phyloP scores from a whole-genome alignment of 305 asterid species.

The Solanum hybrid region DNA sequence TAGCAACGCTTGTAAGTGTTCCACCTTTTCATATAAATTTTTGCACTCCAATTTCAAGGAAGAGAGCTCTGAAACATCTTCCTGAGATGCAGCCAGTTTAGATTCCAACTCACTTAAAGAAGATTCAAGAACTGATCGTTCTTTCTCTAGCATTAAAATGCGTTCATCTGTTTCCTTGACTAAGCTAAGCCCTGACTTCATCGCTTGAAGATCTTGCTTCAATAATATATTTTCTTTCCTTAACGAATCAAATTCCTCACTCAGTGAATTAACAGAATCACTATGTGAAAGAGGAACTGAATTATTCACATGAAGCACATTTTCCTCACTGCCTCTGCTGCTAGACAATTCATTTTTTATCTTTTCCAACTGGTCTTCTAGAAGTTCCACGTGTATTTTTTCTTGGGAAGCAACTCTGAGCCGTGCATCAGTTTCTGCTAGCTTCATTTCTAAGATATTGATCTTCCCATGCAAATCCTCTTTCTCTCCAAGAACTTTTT shows the following conservation, averaged over 20 bases:
- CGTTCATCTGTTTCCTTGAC: slow-evolving; percentile 61
- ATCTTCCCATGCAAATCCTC: slow-evolving; percentile 81
- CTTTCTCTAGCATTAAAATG: slow-evolving; percentile 64
- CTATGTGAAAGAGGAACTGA: slow-evolving; percentile 26
- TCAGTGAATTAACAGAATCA: slow-evolving; percentile 27
- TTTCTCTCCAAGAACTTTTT: slow-evolving; percentile 55
- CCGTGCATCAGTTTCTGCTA: slow-evolving; percentile 82
- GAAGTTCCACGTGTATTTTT: slow-evolving; percentile 57
- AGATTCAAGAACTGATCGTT: slow-evolving; percentile 47
- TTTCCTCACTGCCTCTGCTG: slow-evolving; percentile 32
- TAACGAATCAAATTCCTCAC: slow-evolving; percentile 48
- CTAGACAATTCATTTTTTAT: slow-evolving; percentile 44
- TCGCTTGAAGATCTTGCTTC: slow-evolving; percentile 54
- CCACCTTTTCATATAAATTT: slow-evolving; percentile 61
- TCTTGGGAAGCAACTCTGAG: slow-evolving; percentile 81
- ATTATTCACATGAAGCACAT: slow-evolving; percentile 22
- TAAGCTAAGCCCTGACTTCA: slow-evolving; percentile 48
- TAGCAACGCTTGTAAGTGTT: slow-evolving; percentile 53
- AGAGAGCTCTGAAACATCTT: slow-evolving; percentile 55
- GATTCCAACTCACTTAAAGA: slow-evolving; percentile 58
- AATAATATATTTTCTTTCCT: slow-evolving; percentile 62
- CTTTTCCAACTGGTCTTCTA: slow-evolving; percentile 69
- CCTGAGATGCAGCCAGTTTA: slow-evolving; percentile 63
- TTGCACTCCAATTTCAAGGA: slow-evolving; percentile 58
- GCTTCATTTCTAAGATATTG: slow-evolving; percentile 60